Conservation (phyloP, 345 rosid genomes). For the Lumnitzera racemosa region DNA sequence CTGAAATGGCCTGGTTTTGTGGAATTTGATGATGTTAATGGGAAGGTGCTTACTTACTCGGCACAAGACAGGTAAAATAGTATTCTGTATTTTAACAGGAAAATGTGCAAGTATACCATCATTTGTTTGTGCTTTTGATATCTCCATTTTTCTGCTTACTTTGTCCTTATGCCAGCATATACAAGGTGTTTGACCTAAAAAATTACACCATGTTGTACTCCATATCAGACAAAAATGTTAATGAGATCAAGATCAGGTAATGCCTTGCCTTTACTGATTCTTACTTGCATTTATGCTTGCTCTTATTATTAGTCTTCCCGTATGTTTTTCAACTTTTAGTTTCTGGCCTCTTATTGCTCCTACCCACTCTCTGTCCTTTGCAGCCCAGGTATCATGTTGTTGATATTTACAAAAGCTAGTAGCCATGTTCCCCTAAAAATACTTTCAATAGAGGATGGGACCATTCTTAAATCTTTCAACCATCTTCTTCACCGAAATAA, state of each 20-base stretch:
- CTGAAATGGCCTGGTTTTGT: constrained; percentile 92
- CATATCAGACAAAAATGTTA: constrained; percentile 40
- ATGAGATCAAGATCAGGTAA: constrained; percentile 55
- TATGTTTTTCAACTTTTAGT: neutral
- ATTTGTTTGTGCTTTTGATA: constrained; percentile 1
- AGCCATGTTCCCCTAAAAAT: constrained; percentile 49
- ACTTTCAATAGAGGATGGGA: constrained; percentile 52
- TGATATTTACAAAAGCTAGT: constrained; percentile 34
- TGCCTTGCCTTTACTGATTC: neutral
- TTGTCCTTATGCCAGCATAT: constrained; percentile 28
- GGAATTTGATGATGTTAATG: constrained; percentile 89
- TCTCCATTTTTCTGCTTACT: neutral
- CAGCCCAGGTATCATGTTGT: constrained; percentile 56
- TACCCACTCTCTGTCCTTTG: neutral
- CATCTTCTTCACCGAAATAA: constrained; percentile 56
- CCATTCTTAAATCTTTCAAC: constrained; percentile 45
- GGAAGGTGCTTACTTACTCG: constrained; percentile 76
- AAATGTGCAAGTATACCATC: too few species aligned
- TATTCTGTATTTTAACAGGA: neutral
- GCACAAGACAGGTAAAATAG: constrained; percentile 60
- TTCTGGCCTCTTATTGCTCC: neutral
- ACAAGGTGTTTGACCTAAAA: constrained; percentile 55
- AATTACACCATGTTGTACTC: constrained; percentile 50
- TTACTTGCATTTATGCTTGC: constrained; percentile 1
- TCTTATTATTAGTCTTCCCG: neutral